Evolutionary conservation across 192 early-diverging fungal species (phyloP).

Genomic region (Phlyctochytrium planicorne): DNA sequence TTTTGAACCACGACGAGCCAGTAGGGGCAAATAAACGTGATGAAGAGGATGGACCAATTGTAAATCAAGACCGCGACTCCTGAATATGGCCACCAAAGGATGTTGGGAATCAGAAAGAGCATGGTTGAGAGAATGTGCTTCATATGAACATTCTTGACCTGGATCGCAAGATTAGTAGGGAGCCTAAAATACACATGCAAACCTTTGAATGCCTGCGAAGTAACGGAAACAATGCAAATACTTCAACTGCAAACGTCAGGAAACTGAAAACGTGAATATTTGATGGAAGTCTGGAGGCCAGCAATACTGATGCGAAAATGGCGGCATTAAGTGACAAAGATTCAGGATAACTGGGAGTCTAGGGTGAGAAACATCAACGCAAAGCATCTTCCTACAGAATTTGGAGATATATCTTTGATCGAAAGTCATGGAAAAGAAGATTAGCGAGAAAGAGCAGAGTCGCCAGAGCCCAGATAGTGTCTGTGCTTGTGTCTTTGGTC

Average conservation of each 20-base stretch:
- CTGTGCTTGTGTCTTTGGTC: conserved; percentile 83
- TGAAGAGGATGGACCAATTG: conserved; percentile 63
- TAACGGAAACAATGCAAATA: conserved; percentile 96
- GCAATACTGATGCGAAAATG: conserved; percentile 88
- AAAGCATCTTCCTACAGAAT: conserved; percentile 50
- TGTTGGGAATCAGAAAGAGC: no score
- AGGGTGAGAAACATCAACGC: conserved; percentile 1
- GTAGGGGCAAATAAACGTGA: conserved; percentile 84
- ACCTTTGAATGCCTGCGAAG: conserved; percentile 77
- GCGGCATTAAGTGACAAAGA: conserved; percentile 97
- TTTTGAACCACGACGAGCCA: conserved; percentile 92
- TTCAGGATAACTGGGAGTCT: conserved; percentile 70
- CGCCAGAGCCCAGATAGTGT: conserved; percentile 93
- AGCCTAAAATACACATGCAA: conserved; percentile 9
- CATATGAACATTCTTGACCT: no score
- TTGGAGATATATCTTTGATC: conserved; percentile 45
- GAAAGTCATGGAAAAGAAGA: conserved; percentile 84
- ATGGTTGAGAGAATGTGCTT: no score
- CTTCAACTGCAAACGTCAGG: conserved; percentile 80
- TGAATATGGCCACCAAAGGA: no score
- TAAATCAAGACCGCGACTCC: conserved; percentile 64
- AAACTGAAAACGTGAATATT: conserved; percentile 87
- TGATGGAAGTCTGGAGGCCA: conserved; percentile 81
- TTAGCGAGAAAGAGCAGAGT: conserved; percentile 81
- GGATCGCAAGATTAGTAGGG: neutral